These are phyloP conservation scores for Gossypium raimondii DNA, from an alignment of 345 rosid genomes.

Conservation along the genomic window DNA sequence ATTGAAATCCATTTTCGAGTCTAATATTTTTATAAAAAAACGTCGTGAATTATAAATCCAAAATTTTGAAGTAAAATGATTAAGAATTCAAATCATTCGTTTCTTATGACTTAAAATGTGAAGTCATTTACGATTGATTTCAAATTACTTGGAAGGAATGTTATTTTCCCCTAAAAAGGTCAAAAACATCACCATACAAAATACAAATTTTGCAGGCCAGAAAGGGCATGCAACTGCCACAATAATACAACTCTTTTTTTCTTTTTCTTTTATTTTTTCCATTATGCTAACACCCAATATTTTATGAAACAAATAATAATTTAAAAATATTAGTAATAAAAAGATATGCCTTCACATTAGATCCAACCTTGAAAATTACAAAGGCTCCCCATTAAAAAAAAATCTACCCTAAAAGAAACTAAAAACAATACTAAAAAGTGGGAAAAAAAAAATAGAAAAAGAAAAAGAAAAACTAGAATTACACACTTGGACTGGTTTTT, in stretches of 20 bases:
- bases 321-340: not conserved
- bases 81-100: too few relatives aligned
- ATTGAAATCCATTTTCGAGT: too few relatives aligned
- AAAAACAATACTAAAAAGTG: not conserved
- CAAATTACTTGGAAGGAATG: not conserved
- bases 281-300: too few relatives aligned
- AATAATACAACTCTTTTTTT: not conserved
- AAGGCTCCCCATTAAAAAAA: conserved; percentile 5
- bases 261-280: too few relatives aligned
- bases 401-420: not conserved
- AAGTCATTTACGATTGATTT: too few relatives aligned
- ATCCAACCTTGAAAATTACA: conserved; percentile 3
- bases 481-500: conserved; percentile 15
- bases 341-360: not conserved
- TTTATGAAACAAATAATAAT: not conserved
- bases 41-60: too few relatives aligned
- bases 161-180: not conserved
- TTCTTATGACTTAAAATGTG: too few relatives aligned
- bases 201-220: not conserved
- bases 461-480: conserved; percentile 7
- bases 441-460: too few relatives aligned
- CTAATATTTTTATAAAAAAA: too few relatives aligned
- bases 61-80: too few relatives aligned
- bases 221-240: not conserved
- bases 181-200: not conserved